A percentile compares a stretch with the other conserved stretches of the same genome.
Conservation (phyloP, 2,329 filamentous ascomycete species). For the Alternaria conjuncta region DNA sequence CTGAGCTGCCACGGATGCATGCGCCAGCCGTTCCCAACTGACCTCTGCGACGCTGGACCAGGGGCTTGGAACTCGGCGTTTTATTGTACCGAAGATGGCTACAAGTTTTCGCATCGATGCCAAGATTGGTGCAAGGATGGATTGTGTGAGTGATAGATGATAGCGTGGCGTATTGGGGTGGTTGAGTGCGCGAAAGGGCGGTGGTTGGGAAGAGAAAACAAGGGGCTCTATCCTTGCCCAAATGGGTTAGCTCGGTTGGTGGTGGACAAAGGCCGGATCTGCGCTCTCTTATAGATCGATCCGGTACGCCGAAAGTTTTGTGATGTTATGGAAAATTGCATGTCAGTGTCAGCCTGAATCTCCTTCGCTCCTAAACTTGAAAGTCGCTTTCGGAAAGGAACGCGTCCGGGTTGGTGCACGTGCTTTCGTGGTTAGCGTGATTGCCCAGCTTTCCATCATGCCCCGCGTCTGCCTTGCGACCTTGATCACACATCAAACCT, state of each 20-base stretch:
- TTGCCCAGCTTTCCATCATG: neutral
- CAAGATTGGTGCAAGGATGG: constrained; percentile 11
- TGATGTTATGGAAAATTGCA: neutral
- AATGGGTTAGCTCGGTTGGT: neutral
- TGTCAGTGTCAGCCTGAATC: no score
- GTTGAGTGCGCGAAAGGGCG: neutral
- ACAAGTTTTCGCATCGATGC: constrained; percentile 13
- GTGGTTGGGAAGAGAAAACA: neutral
- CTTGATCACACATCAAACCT: no score
- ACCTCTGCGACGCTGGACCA: constrained; percentile 17
- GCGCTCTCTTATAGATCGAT: neutral
- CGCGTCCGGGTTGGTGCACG: neutral
- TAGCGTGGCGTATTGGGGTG: neutral
- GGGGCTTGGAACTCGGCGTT: constrained; percentile 24
- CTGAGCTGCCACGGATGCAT: constrained; percentile 25
- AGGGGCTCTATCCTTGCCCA: neutral
- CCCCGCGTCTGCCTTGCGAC: neutral
- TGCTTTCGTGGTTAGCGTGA: constrained; percentile 3
- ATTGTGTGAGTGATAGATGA: neutral
- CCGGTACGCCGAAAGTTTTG: rapidly evolving
- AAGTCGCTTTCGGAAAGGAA: no score
- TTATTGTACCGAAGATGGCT: constrained; percentile 15
- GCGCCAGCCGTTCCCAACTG: constrained; percentile 10
- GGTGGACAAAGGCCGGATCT: neutral
- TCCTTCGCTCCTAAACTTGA: no score